A percentile compares a stretch with the other conserved stretches of the same genome.
Evolutionary conservation across 2,329 filamentous ascomycete genomes (phyloP).

Genomic region (Talaromyces verruculosus): DNA sequence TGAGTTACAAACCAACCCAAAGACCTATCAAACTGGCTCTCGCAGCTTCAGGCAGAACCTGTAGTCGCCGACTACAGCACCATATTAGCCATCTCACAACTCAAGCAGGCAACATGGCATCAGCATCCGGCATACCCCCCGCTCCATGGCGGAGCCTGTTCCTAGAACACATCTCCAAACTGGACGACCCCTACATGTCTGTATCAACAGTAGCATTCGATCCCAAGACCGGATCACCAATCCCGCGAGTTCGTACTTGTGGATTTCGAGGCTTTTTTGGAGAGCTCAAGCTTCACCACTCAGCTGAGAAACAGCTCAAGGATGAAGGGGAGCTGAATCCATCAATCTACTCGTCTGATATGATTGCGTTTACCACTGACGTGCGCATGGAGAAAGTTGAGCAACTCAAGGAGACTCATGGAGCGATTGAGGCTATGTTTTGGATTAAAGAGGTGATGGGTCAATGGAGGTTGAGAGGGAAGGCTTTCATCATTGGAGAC

Average conservation of each 20-base stretch:
- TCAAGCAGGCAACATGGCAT: not conserved
- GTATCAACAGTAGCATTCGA: conserved; percentile 46
- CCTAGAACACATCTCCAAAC: conserved; percentile 48
- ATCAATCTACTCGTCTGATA: conserved; percentile 68
- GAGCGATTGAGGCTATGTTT: conserved; percentile 74
- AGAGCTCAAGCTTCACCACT: conserved; percentile 63
- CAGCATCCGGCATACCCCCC: conserved; percentile 22
- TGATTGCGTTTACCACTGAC: conserved; percentile 84
- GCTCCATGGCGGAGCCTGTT: conserved; percentile 57
- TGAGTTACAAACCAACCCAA: not conserved
- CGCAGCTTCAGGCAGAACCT: conserved; percentile 4
- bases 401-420: conserved; percentile 71
- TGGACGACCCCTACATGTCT: conserved; percentile 42
- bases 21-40: conserved; percentile 15
- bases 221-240: conserved; percentile 16
- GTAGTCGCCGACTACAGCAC: conserved; percentile 18
- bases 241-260: conserved; percentile 68
- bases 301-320: conserved; percentile 67
- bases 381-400: conserved; percentile 78
- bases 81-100: conserved; percentile 17
- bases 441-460: conserved; percentile 70
- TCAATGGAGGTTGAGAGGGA: conserved; percentile 83
- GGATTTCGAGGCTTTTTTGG: conserved; percentile 85
- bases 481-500: conserved; percentile 70
- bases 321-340: conserved; percentile 57